phyloP scores from a whole-genome alignment of 345 rosid genomes.

The Citrus hindsii region DNA sequence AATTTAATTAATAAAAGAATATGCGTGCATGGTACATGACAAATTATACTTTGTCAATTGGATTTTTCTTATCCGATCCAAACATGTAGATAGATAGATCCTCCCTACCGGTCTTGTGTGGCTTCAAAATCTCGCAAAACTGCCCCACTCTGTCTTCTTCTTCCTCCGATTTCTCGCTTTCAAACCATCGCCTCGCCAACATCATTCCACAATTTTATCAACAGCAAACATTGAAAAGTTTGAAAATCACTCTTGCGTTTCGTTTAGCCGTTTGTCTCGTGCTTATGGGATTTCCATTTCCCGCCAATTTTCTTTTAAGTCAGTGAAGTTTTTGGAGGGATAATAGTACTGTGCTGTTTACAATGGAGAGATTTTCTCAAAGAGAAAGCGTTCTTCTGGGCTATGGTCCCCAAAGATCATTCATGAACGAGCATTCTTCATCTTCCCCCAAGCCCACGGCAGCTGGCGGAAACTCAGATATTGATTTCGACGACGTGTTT shows the following conservation, averaged over 20 bases:
- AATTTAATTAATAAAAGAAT: background rate
- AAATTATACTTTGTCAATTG: slow-evolving; percentile 15
- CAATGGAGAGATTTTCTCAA: slow-evolving; percentile 33
- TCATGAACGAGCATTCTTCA: slow-evolving; percentile 13
- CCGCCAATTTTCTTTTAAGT: slow-evolving; percentile 27
- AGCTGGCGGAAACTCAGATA: slow-evolving; percentile 35
- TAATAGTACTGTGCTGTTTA: background rate
- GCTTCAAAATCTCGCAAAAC: slow-evolving; percentile 29
- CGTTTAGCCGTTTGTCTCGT: background rate
- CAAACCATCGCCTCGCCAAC: slow-evolving; percentile 8
- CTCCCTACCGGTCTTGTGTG: slow-evolving; percentile 18
- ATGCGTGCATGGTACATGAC: slow-evolving; percentile 9
- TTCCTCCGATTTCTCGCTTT: slow-evolving; percentile 14
- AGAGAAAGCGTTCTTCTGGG: slow-evolving; percentile 38
- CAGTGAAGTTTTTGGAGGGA: background rate
- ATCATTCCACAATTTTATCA: slow-evolving; percentile 6
- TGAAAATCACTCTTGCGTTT: background rate
- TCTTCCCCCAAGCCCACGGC: slow-evolving; percentile 12
- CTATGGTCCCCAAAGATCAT: slow-evolving; percentile 24
- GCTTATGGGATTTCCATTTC: slow-evolving; percentile 26
- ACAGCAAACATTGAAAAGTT: background rate
- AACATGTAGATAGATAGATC: background rate
- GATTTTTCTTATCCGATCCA: slow-evolving; percentile 21
- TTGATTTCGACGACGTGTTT: slow-evolving; percentile 77
- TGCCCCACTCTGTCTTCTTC: background rate